These are phyloP conservation scores for Canariomyces notabilis DNA, from an alignment of 2,329 filamentous ascomycete genomes.

Conservation along the genomic window DNA sequence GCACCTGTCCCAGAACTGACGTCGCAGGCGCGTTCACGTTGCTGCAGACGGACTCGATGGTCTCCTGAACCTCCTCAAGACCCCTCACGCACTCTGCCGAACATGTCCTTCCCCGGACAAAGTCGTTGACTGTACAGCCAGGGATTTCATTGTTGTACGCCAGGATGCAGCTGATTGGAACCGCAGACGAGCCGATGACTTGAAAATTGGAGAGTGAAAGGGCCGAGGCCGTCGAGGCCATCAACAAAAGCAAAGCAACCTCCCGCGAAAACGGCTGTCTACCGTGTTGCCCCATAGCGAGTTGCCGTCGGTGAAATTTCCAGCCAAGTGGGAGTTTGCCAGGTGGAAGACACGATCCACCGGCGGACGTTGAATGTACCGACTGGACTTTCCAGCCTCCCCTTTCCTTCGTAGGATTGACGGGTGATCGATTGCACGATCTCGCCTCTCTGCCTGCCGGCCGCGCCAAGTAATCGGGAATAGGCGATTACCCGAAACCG, in stretches of 20 bases:
- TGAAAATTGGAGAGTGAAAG: constrained; percentile 38
- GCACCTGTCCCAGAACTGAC: constrained; percentile 35
- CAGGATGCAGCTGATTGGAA: constrained; percentile 35
- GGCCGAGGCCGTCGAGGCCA: constrained; percentile 27
- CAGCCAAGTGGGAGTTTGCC: background rate
- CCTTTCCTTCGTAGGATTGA: constrained; percentile 6
- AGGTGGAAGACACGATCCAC: background rate
- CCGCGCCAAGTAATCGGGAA: too few species aligned
- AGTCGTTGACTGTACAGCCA: constrained; percentile 36
- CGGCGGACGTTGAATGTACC: background rate
- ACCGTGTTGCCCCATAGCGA: constrained; percentile 13
- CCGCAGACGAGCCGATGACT: constrained; percentile 33
- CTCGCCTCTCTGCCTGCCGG: background rate
- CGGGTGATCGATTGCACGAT: background rate
- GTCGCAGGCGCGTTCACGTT: constrained; percentile 54
- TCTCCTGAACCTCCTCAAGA: constrained; percentile 74
- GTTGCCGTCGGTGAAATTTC: constrained; percentile 1
- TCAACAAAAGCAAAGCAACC: constrained; percentile 13
- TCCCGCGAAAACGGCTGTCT: constrained; percentile 3
- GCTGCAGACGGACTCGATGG: constrained; percentile 64
- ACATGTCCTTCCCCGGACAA: constrained; percentile 32
- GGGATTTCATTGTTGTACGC: constrained; percentile 39
- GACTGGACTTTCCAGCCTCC: background rate
- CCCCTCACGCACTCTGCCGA: constrained; percentile 38
- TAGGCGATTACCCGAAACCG: constrained; percentile 18